A percentile compares a stretch with the other conserved stretches of the same genome.
Evolutionary conservation across 306 rosid genomes (phyloP).

Genomic region (Cucurbita argyrosperma): DNA sequence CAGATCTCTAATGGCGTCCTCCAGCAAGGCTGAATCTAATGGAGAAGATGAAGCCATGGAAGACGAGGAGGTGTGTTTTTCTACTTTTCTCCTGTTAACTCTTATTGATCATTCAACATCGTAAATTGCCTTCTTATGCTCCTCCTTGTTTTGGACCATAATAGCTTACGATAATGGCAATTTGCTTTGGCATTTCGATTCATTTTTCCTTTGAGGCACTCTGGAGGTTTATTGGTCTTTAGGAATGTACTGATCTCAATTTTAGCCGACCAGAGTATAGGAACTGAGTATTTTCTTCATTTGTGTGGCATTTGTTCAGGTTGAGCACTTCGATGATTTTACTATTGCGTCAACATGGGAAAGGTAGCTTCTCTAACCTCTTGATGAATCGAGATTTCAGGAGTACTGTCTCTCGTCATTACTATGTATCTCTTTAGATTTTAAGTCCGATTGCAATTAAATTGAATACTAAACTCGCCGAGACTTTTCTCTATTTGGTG

Average conservation of each 20-base stretch:
- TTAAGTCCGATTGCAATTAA: not conserved
- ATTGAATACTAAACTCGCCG: not conserved
- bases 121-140: not conserved
- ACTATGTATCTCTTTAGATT: not conserved
- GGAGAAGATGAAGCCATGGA: conserved; percentile 40
- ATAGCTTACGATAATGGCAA: not conserved
- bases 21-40: conserved; percentile 32
- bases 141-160: not conserved
- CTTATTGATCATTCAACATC: not conserved
- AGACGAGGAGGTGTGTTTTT: conserved; percentile 35
- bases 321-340: conserved; percentile 94
- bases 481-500: not conserved
- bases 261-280: not conserved
- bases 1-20: conserved; percentile 47
- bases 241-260: not conserved
- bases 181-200: not conserved
- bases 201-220: not conserved
- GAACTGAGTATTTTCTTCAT: not conserved
- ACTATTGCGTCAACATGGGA: conserved; percentile 97
- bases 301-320: conserved; percentile 23
- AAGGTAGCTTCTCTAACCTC: conserved; percentile 30
- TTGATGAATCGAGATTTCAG: not conserved
- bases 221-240: not conserved
- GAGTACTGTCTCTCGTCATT: not conserved
- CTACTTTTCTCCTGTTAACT: not conserved